Evolutionary conservation across 2,329 filamentous ascomycete genomes (phyloP).

Genomic region (Trichoderma afroharzianum): DNA sequence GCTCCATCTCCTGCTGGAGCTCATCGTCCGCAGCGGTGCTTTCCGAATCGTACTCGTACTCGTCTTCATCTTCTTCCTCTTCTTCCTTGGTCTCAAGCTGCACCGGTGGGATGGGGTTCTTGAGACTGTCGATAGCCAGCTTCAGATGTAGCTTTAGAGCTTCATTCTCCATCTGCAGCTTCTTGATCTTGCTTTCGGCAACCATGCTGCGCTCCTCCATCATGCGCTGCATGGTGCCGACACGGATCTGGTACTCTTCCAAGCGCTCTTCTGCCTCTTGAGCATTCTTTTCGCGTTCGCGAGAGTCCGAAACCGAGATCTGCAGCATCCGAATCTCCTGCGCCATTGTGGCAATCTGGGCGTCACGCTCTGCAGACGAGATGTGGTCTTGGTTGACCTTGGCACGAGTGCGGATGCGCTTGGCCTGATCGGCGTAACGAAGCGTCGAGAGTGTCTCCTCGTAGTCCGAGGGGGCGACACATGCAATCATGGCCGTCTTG

Average conservation of each 20-base stretch:
- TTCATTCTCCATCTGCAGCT: constrained; percentile 85
- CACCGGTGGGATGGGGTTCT: constrained; percentile 78
- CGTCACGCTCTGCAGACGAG: constrained; percentile 87
- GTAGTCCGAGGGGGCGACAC: constrained; percentile 92
- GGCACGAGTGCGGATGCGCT: constrained; percentile 90
- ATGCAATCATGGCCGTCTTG: constrained; percentile 99
- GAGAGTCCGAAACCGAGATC: constrained; percentile 64
- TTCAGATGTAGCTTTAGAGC: constrained; percentile 82
- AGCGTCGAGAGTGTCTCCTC: constrained; percentile 95
- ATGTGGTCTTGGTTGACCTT: constrained; percentile 95
- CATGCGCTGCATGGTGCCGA: constrained; percentile 83
- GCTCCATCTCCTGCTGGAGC: constrained; percentile 81
- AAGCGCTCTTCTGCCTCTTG: constrained; percentile 76
- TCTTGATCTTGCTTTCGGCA: constrained; percentile 89
- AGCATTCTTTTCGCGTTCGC: constrained; percentile 70
- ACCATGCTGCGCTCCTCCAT: constrained; percentile 94
- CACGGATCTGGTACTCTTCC: constrained; percentile 91
- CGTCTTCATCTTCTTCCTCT: constrained; percentile 44
- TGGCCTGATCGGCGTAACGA: constrained; percentile 95
- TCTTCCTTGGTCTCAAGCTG: constrained; percentile 28
- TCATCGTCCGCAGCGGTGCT: constrained; percentile 51
- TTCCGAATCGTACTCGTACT: constrained; percentile 53
- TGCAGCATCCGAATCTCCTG: constrained; percentile 89
- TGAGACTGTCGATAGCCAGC: constrained; percentile 78
- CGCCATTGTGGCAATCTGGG: constrained; percentile 89